Evolutionary conservation across 495 filamentous ascomycete genomes (phyloP), one percentile per base, ranked within the genome.

Genomic region (Lindgomyces ingoldianus): DNA sequence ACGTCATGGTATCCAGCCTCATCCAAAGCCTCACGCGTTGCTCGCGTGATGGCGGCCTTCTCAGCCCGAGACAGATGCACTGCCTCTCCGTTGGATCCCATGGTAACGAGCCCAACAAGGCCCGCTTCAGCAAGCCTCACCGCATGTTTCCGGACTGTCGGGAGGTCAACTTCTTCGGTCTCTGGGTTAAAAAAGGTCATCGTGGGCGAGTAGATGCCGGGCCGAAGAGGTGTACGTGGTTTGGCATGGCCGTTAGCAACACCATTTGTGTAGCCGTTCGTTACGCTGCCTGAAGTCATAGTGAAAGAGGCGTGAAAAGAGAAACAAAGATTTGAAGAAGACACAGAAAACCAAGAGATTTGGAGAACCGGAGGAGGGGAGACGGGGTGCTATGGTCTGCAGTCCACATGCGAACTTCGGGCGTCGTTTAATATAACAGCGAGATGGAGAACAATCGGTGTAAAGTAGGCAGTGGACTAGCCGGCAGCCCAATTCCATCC

Each of bases 51-150:
- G n/a, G 81, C 84, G 42, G 82, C 75, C 68, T 90, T 90, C 73
- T 95, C 91, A 30, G 84, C 80, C 33, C 84, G 84, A 55, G 86
- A 88, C 60, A 92, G 84, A 74, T 95, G 91, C 57, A 91, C 88
- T 18, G 91, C 91, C 77, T 95, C 91, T 21, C 91, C 91, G 73
- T 95, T 95, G 60, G 89, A 93, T 48, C 91, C 91, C 88, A 93
- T 92, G 65, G 89, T 89, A 10, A 95, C 89, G 12, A 96, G 81
- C 11, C 91, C 90, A 42, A 86, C 89, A 11, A 96, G 86, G 19
- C 91, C 91, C 55, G 84, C 89, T 76, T 85, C 81, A 22, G 88
- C 91, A n/a, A 95, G 84, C 44, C 90, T 89, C 3, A 89, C 85
- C 29, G 89, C 89, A 70, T 94, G 91, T 52, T 82, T 85, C 73